These are phyloP conservation scores for Solanum verrucosum DNA, from an alignment of 257 asterid genomes.

Conservation along the genomic window DNA sequence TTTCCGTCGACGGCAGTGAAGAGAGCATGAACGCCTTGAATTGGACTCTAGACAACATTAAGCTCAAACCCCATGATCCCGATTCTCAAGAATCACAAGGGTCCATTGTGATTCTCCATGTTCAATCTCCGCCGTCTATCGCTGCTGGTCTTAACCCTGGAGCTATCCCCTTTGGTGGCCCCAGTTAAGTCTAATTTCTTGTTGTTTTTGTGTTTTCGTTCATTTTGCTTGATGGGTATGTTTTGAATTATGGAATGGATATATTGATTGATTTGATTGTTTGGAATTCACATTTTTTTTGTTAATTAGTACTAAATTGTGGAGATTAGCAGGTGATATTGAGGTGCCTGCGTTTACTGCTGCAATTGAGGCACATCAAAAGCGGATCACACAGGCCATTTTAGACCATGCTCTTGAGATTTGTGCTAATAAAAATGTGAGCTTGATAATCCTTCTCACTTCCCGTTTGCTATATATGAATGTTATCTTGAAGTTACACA, in stretches of 20 bases:
- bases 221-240: neutral
- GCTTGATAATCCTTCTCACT: neutral
- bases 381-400: conserved; percentile 34
- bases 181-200: conserved; percentile 24
- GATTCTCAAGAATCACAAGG: neutral
- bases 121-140: conserved; percentile 42
- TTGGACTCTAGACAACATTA: conserved; percentile 39
- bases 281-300: neutral
- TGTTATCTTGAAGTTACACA: neutral
- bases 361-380: conserved; percentile 42
- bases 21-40: conserved; percentile 41
- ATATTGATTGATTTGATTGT: neutral
- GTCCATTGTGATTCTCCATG: conserved; percentile 24
- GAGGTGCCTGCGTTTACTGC: conserved; percentile 45
- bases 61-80: conserved; percentile 9
- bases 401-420: conserved; percentile 30
- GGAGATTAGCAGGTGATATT: conserved; percentile 20
- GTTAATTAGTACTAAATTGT: neutral
- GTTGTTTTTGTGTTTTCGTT: neutral
- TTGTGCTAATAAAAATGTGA: conserved; percentile 29
- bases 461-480: neutral
- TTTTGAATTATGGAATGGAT: neutral
- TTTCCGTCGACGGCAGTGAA: conserved; percentile 41
- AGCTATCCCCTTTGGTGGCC: conserved; percentile 42
- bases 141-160: conserved; percentile 32